These are phyloP conservation scores for Apophysomyces trapeziformis DNA, from an alignment of 371 early-diverging fungal genomes.

Conservation along the genomic window DNA sequence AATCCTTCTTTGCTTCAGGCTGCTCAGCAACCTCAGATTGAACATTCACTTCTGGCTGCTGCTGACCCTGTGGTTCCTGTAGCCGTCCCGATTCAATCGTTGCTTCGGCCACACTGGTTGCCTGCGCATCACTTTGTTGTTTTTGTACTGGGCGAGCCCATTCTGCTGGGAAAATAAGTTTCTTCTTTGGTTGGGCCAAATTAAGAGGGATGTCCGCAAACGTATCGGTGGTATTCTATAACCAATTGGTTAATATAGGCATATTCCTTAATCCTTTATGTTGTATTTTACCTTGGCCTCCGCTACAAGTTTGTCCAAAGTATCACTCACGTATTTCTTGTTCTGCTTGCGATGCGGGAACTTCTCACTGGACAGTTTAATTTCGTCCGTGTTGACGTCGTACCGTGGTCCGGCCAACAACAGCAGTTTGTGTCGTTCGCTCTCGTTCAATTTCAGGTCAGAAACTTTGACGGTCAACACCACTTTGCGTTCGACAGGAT, in stretches of 20 bases:
- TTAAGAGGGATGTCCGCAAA: slow-evolving; percentile 69
- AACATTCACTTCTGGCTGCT: not conserved
- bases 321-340: slow-evolving; percentile 67
- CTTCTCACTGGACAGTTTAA: slow-evolving; percentile 66
- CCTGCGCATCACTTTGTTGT: not conserved
- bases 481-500: slow-evolving; percentile 65
- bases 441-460: slow-evolving; percentile 53
- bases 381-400: slow-evolving; percentile 53
- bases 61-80: too few species aligned
- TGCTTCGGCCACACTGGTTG: slow-evolving; percentile 10
- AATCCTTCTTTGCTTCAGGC: too few species aligned
- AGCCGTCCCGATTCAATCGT: not conserved
- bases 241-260: not conserved
- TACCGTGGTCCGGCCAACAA: slow-evolving; percentile 66
- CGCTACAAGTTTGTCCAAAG: slow-evolving; percentile 54
- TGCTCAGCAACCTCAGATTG: too few species aligned
- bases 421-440: slow-evolving; percentile 62
- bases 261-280: not conserved
- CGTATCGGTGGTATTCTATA: slow-evolving; percentile 50
- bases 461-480: slow-evolving; percentile 60
- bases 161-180: slow-evolving; percentile 66
- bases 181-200: slow-evolving; percentile 59
- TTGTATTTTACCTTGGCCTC: slow-evolving; percentile 57
- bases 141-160: slow-evolving; percentile 55
- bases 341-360: slow-evolving; percentile 71